These are phyloP conservation scores for Pisolithus thermaeus DNA, from an alignment of 1,284 basidiomycete genomes.

Conservation along the genomic window DNA sequence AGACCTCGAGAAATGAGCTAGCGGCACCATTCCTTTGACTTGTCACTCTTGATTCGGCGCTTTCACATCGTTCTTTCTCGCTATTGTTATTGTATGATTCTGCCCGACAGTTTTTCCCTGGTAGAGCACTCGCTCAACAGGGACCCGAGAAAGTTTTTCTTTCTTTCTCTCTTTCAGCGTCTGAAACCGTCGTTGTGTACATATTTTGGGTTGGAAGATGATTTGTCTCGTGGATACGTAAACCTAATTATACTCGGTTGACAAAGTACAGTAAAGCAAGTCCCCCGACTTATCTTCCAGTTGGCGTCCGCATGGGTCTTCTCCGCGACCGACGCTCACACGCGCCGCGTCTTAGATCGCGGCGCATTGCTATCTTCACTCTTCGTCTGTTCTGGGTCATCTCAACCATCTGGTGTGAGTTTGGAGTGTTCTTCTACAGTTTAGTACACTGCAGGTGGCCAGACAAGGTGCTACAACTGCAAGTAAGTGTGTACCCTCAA, in stretches of 20 bases:
- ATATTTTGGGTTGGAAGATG: too few relatives aligned
- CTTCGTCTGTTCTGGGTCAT: conserved; percentile 53
- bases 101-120: too few relatives aligned
- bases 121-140: too few relatives aligned
- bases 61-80: neutral
- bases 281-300: too few relatives aligned
- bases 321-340: conserved; percentile 23
- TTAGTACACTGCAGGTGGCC: conserved; percentile 58
- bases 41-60: neutral
- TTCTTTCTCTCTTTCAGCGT: too few relatives aligned
- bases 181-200: too few relatives aligned
- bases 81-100: too few relatives aligned
- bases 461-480: conserved; percentile 27
- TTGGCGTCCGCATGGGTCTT: conserved; percentile 17
- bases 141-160: too few relatives aligned
- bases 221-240: too few relatives aligned
- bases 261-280: too few relatives aligned
- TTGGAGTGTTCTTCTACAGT: conserved; percentile 51
- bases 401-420: conserved; percentile 65
- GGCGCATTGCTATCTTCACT: conserved; percentile 19
- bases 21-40: neutral
- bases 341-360: conserved; percentile 20
- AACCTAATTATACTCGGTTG: too few relatives aligned
- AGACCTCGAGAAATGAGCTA: conserved; percentile 45
- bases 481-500: conserved; percentile 18